Evolutionary conservation across 129 eudicot genomes (phyloP), one percentile per base, ranked within the genome.

Genomic region (Silybum marianum): DNA sequence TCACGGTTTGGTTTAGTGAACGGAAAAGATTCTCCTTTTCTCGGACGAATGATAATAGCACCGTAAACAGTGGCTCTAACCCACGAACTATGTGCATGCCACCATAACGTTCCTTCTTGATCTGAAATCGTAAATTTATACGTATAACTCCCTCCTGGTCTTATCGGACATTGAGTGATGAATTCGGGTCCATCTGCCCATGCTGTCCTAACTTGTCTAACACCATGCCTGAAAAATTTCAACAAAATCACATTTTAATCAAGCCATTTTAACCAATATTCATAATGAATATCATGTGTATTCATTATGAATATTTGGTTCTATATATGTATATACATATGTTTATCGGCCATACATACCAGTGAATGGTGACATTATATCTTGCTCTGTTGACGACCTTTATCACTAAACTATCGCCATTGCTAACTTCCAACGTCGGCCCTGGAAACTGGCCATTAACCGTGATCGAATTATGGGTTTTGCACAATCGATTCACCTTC

Each of bases 71-170:
- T 95, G 67, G 98, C 97, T 81, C 98, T 88, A 48, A 92, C 87
- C 97, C 97, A 95, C 69, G 98, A 94, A 80, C 98, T 94, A 81
- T 94, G 98, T 25, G 98, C 98, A 74, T 95, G 97, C 98, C 98
- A 95, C 98, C 98, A 94, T 16, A 94, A 88, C 13, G 98, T 95
- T 25, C 98, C 98, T 87, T 89, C 98, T 78, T 95, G 97, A 11
- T 97, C 98, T 65, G 85, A 83, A 79, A 95, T 92, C 26, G 86
- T 92, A 74, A 92, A 95, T 44, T 90, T 79, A 39, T 95, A 95
- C 0, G 96, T 95, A 89, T 95, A 95, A 69, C 93, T 95, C 30
- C 69, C 87, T 46, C 98, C 98, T 11, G 98, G 98, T 74, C 94
- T 88, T 71, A 95, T 95, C 0, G 98, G 98, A 81, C 98, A 95